Evolutionary conservation across 768 basidiomycete species (phyloP).

Genomic region (Gelatoporia subvermispora): DNA sequence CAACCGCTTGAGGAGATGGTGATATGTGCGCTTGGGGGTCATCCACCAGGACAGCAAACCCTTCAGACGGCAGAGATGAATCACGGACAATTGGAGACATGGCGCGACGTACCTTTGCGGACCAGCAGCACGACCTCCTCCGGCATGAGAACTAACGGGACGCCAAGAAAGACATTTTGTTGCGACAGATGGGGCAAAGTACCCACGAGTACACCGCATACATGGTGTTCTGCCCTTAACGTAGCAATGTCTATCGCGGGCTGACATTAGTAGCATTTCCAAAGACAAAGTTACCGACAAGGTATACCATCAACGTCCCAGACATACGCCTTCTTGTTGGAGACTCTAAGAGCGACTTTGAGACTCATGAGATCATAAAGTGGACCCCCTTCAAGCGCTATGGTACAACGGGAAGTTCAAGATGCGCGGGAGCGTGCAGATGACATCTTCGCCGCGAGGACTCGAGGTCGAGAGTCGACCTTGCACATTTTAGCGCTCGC

Average conservation of each 20-base stretch:
- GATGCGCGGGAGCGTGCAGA: too few relatives aligned
- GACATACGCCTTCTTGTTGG: constrained; percentile 78
- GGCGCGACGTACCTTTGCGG: constrained; percentile 55
- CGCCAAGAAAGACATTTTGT: constrained; percentile 93
- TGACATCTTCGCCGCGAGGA: too few relatives aligned
- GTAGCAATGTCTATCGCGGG: constrained; percentile 62
- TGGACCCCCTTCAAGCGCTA: too few relatives aligned
- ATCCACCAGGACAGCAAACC: constrained; percentile 71
- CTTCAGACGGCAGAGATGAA: constrained; percentile 35
- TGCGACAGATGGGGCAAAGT: constrained; percentile 93
- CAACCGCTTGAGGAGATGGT: constrained; percentile 44
- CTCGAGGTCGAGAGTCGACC: too few relatives aligned
- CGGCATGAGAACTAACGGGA: constrained; percentile 83
- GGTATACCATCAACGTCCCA: constrained; percentile 79
- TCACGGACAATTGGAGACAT: constrained; percentile 2
- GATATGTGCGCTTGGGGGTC: constrained; percentile 54
- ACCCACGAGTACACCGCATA: constrained; percentile 83
- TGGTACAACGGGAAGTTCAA: too few relatives aligned
- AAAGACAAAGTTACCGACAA: neutral
- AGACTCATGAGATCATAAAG: too few relatives aligned
- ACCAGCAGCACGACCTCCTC: constrained; percentile 91
- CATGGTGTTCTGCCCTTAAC: constrained; percentile 72
- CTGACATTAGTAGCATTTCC: neutral
- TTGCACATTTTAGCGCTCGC: too few relatives aligned
- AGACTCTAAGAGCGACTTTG: constrained; percentile 56